Evolutionary conservation across 2,329 filamentous ascomycete genomes (phyloP).

Genomic region (Pyrenophora tritici-repentis): DNA sequence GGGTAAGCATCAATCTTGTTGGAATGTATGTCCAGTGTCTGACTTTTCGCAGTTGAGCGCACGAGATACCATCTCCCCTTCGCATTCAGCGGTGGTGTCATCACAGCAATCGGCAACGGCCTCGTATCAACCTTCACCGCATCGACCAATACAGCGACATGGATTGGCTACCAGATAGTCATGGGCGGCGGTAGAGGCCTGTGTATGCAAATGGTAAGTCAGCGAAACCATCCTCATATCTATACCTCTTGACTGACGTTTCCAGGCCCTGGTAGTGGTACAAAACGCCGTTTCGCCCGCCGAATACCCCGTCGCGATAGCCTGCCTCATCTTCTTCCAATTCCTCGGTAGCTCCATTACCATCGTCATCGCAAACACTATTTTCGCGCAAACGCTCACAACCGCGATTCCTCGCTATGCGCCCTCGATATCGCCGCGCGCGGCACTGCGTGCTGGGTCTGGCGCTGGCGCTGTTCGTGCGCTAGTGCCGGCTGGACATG

Average conservation of each 20-base stretch:
- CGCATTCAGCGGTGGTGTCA: conserved; percentile 31
- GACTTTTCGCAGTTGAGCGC: conserved; percentile 17
- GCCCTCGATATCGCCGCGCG: conserved; percentile 28
- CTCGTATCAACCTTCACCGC: conserved; percentile 48
- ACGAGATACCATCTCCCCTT: conserved; percentile 39
- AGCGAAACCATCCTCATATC: not conserved
- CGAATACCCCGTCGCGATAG: conserved; percentile 39
- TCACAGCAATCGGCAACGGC: conserved; percentile 49
- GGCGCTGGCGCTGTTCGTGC: conserved; percentile 28
- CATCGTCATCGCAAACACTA: conserved; percentile 35
- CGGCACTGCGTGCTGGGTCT: conserved; percentile 30
- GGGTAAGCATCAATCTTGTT: conserved; percentile 11
- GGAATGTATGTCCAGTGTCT: not conserved
- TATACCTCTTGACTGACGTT: not conserved
- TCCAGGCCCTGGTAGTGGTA: conserved; percentile 36
- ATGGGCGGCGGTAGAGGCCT: conserved; percentile 31
- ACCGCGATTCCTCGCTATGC: conserved; percentile 24
- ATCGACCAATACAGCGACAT: conserved; percentile 34
- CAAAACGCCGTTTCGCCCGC: conserved; percentile 34
- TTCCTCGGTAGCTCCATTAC: conserved; percentile 41
- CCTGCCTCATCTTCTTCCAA: conserved; percentile 45
- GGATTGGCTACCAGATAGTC: conserved; percentile 38
- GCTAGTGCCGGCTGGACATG: conserved; percentile 19
- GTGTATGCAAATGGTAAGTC: conserved; percentile 32
- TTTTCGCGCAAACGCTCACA: conserved; percentile 33